These are phyloP conservation scores for Alloascoidea hylecoeti DNA, from an alignment of 805 yeast species.

Conservation along the genomic window DNA sequence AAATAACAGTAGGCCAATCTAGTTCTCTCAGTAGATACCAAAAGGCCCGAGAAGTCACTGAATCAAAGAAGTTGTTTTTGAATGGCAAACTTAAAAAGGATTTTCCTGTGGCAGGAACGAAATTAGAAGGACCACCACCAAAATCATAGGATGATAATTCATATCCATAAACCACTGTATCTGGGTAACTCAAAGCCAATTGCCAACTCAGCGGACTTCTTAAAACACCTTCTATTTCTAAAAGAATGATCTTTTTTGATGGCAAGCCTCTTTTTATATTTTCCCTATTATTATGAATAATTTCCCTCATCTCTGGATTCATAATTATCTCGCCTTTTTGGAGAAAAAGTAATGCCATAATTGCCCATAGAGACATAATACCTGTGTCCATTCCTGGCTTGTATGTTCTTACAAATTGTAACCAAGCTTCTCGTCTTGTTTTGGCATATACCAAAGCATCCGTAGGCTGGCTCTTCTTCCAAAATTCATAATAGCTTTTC, in stretches of 20 bases:
- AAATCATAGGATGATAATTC: constrained; percentile 7
- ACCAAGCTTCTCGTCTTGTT: constrained; percentile 16
- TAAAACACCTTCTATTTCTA: constrained; percentile 9
- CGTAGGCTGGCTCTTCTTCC: constrained; percentile 5
- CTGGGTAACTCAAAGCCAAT: constrained; percentile 16
- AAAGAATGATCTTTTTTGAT: background rate
- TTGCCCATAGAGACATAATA: constrained; percentile 16
- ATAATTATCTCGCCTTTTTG: constrained; percentile 9
- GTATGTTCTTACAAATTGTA: constrained; percentile 11
- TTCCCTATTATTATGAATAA: background rate
- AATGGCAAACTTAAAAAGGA: constrained; percentile 14
- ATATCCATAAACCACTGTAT: constrained; percentile 15
- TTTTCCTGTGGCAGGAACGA: constrained; percentile 13
- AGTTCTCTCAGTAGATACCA: constrained; percentile 14
- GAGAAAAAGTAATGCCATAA: constrained; percentile 15
- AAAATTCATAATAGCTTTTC: constrained; percentile 3
- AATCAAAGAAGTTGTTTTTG: constrained; percentile 16
- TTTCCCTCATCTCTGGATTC: background rate
- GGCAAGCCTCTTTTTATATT: background rate
- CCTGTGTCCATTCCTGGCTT: constrained; percentile 2
- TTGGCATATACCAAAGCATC: constrained; percentile 11
- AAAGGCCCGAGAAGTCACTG: constrained; percentile 14
- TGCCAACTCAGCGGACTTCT: constrained; percentile 18
- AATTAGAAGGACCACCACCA: constrained; percentile 15
- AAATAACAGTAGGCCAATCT: constrained; percentile 12